Conservation (phyloP, 106 monocot genomes). For the Platanthera guangdongensis region DNA sequence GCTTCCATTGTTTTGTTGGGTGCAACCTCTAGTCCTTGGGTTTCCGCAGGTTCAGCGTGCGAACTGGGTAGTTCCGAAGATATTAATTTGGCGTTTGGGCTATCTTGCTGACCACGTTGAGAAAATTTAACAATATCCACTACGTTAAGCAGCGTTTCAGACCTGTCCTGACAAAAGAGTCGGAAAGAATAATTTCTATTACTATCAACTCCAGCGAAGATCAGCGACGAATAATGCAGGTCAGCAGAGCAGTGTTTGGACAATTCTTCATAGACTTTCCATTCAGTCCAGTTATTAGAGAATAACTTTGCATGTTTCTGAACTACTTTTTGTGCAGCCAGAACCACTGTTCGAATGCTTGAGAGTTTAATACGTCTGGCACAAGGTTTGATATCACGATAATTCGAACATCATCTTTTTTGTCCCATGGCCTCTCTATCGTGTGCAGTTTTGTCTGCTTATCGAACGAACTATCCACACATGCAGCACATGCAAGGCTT, state of each 20-base stretch:
- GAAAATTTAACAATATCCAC: too few relatives aligned
- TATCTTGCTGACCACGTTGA: too few relatives aligned
- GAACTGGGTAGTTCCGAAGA: too few relatives aligned
- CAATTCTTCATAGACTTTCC: too few relatives aligned
- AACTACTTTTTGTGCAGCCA: slow-evolving; percentile 37
- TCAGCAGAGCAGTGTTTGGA: slow-evolving; percentile 7
- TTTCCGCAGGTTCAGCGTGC: too few relatives aligned
- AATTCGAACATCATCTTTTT: background rate
- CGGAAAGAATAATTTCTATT: slow-evolving; percentile 88
- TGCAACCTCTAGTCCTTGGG: too few relatives aligned
- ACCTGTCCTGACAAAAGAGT: slow-evolving; percentile 70
- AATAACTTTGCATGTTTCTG: background rate
- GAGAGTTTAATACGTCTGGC: slow-evolving; percentile 93
- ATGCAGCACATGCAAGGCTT: slow-evolving; percentile 85
- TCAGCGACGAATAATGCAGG: slow-evolving; percentile 87
- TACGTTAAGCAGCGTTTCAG: slow-evolving; percentile 76
- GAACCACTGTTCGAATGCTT: slow-evolving; percentile 95
- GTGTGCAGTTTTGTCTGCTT: too few relatives aligned
- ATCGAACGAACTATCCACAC: background rate
- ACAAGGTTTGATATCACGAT: slow-evolving; percentile 47
- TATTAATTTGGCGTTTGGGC: too few relatives aligned
- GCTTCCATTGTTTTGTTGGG: too few relatives aligned
- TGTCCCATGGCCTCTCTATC: background rate
- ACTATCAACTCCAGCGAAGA: slow-evolving; percentile 96
- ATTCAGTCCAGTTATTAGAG: too few relatives aligned